Evolutionary conservation across 768 basidiomycete species (phyloP), one percentile per base, ranked within the genome.

Genomic region (Auricularia heimuer): DNA sequence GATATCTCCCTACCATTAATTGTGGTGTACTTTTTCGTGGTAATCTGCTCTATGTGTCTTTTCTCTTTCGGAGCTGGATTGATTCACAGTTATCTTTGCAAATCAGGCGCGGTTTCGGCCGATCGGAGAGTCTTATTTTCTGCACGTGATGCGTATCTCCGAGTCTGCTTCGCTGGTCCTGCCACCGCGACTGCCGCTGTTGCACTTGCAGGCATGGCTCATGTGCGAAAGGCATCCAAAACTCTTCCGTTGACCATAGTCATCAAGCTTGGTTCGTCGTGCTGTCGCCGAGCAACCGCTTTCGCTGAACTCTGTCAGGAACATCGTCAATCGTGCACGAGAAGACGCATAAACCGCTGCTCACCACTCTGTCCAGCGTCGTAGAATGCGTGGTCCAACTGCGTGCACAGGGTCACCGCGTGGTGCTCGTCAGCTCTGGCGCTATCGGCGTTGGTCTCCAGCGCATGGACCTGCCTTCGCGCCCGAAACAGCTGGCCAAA

Each of bases 241-340:
- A 24, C 56, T 33, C 29, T 35, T 14, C 64, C 64, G 7, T 42
- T 72, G 62, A 92, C 88, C 3, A 89, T 94, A 67, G 90, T 94
- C 63, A 92, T 94, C 76, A 94, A 94, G 75, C 83, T 94, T 24
- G 90, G 89, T 89, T 63, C 68, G 81, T 67, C n/a, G 67, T 67
- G 45, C 54, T 35, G 60, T 34, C 62, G 63, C 36, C 37, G 58
- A 62, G 35, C 58, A 60, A 64, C 61, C 68, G 45, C 61, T 60
- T 62, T 29, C 29, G 29, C 61, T 65, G 63, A 36, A 33, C 37
- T 14, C 6, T n/a, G 36, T 29, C 67, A 92, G 95, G 97, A 64
- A 94, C 94, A 1, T 96, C 97, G 0, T 98, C 95, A 8, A 98
- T 99, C 75, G 91, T 98, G 7, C 92, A 95, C 75, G 92, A 97